Conservation (phyloP, 805 yeast genomes). For the Hermanozyma aechmeae region DNA sequence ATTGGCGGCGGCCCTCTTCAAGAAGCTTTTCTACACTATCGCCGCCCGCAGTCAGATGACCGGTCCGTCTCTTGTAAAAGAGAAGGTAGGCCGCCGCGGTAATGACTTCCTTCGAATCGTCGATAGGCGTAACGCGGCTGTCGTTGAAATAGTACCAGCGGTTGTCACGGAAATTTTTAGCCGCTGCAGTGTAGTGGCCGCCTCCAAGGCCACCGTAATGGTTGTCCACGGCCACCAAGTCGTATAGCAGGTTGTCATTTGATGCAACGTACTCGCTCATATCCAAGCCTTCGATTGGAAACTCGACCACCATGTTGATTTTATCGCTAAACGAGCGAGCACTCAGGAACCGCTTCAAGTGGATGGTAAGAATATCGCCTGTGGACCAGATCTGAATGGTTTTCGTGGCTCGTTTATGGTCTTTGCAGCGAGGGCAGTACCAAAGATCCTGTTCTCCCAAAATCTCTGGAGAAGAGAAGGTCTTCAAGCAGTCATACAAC, state of each 20-base stretch:
- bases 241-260: conserved; percentile 44
- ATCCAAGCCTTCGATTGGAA: conserved; percentile 80
- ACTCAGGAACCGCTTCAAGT: conserved; percentile 82
- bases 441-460: conserved; percentile 84
- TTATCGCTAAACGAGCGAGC: conserved; percentile 82
- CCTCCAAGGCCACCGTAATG: conserved; percentile 97
- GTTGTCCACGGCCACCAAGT: conserved; percentile 86
- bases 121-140: conserved; percentile 52
- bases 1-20: conserved; percentile 35
- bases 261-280: conserved; percentile 48
- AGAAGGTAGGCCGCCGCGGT: conserved; percentile 79
- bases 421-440: conserved; percentile 88
- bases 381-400: conserved; percentile 88
- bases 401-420: conserved; percentile 84
- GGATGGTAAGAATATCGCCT: conserved; percentile 85
- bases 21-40: conserved; percentile 15
- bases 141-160: conserved; percentile 92
- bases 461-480: conserved; percentile 75
- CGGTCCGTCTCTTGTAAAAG: conserved; percentile 61
- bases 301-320: conserved; percentile 74
- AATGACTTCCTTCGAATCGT: conserved; percentile 51
- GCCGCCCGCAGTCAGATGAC: conserved; percentile 10
- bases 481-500: conserved; percentile 62
- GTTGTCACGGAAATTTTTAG: conserved; percentile 62
- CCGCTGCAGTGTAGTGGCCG: conserved; percentile 93